These are phyloP conservation scores for Gnetum montanum DNA, from an alignment of 75 land plant species.

Conservation along the genomic window DNA sequence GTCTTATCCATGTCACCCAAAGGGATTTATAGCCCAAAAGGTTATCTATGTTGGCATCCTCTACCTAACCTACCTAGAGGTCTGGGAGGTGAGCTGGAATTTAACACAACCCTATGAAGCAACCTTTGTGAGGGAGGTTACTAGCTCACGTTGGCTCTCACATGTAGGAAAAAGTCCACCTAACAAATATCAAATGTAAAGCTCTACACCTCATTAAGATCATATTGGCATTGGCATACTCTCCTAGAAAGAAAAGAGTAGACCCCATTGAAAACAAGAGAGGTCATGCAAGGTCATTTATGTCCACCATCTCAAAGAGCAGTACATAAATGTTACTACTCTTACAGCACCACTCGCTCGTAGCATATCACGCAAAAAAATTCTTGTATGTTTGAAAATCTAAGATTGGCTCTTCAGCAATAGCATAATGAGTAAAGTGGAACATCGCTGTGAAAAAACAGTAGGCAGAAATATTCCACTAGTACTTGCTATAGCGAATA, in stretches of 20 bases:
- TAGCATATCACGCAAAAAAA: background rate
- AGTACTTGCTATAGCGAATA: no score
- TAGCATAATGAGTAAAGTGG: background rate
- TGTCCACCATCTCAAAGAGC: no score
- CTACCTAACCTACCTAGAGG: no score
- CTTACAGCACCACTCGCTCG: conserved; percentile 1
- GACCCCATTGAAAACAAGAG: conserved; percentile 11
- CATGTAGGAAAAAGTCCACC: no score
- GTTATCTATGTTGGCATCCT: background rate
- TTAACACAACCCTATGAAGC: background rate
- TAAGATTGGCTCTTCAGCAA: background rate
- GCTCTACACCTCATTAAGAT: no score
- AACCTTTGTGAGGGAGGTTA: background rate
- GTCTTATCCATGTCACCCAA: background rate
- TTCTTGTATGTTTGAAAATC: background rate
- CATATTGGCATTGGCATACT: no score
- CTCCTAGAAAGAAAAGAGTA: conserved; percentile 17
- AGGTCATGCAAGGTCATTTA: conserved; percentile 2
- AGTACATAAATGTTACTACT: background rate
- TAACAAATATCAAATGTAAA: no score
- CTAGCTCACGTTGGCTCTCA: background rate
- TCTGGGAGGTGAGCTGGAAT: no score
- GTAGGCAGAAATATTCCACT: no score
- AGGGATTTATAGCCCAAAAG: conserved; percentile 13
- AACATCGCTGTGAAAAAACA: background rate